Base-by-base conservation (phyloP, 345 rosid genomes). In the Eucalyptus urophylla region DNA sequence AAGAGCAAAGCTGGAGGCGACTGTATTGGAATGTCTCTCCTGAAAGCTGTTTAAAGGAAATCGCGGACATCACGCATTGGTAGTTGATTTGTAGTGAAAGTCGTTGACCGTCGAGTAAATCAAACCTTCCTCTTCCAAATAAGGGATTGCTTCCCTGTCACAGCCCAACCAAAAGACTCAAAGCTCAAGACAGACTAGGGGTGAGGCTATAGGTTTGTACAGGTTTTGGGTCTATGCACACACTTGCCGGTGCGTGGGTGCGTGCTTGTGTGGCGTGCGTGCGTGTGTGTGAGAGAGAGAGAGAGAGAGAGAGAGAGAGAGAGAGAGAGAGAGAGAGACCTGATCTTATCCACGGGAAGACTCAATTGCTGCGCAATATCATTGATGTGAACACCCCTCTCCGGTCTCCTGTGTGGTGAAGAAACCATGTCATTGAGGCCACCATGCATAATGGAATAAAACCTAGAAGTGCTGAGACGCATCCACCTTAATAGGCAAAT, bases 31-130 rank as follows among this genome's bases (percentile, higher is more conserved):
- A 17, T 40, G 45, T 37, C 49, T 24, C 56, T 29, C 81, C 40
- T 8, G 47, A 40, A 24, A 49, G 44, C 27, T 17, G 86, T 49
- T 89, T 29, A 29, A 43, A 29, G 49, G 62, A 45, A 53, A 22
- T 27, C 7, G 47, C 37, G 31, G 83, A 65, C 31, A 40, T 95
- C 94, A 96, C 13, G 91, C 97, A 89, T 96, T 93, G 44, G 89
- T 93, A 10, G 96, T 93, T 51, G 98, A 95, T 88, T 95, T 97
- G 91, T 86, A 97, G 94, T 95, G 93, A 90, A 90, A 88, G 53
- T 97, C 99, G 37, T 97, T 96, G 11, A 88, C 92, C 2, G 96
- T 93, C 1, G 98, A 91, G 94, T 98, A 97, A 87, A 97, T 92
- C 14, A 91, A 86, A 86, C 98, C 97, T 86, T 95, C 96, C 27